Conservation (phyloP, 306 rosid species). For the Corylus heterophylla region DNA sequence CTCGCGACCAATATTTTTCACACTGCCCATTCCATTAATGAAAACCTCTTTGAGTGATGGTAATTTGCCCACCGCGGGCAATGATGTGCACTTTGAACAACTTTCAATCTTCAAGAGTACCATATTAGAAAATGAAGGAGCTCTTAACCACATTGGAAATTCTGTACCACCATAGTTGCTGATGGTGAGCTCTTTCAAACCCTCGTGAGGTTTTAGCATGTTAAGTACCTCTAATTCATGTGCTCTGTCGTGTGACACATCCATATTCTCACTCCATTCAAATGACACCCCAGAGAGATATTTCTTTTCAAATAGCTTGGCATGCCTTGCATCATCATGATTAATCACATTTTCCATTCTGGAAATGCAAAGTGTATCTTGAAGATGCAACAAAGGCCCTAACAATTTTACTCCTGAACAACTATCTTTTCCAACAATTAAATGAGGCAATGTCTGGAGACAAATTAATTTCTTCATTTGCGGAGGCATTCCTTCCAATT, state of each 20-base stretch:
- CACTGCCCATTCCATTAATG: not conserved
- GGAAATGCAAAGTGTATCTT: too few species aligned
- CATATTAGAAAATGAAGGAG: not conserved
- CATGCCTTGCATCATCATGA: too few species aligned
- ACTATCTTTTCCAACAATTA: too few species aligned
- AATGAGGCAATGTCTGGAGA: too few species aligned
- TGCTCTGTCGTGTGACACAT: not conserved
- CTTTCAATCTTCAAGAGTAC: not conserved
- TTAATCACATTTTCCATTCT: too few species aligned
- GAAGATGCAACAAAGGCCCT: too few species aligned
- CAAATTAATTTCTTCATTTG: too few species aligned
- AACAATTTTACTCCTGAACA: too few species aligned
- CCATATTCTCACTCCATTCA: too few species aligned
- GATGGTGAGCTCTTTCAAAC: not conserved
- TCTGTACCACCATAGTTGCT: not conserved
- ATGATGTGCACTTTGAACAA: not conserved
- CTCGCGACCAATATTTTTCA: not conserved
- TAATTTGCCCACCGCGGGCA: not conserved
- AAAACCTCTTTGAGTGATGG: not conserved
- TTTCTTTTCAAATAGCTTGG: too few species aligned
- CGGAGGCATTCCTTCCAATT: too few species aligned
- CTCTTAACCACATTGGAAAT: constrained; percentile 8
- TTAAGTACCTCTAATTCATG: not conserved
- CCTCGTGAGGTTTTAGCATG: not conserved
- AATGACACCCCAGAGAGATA: too few species aligned